Evolutionary conservation across 768 basidiomycete species (phyloP), one percentile per base, ranked within the genome.

Genomic region (Panaeolus papilionaceus): DNA sequence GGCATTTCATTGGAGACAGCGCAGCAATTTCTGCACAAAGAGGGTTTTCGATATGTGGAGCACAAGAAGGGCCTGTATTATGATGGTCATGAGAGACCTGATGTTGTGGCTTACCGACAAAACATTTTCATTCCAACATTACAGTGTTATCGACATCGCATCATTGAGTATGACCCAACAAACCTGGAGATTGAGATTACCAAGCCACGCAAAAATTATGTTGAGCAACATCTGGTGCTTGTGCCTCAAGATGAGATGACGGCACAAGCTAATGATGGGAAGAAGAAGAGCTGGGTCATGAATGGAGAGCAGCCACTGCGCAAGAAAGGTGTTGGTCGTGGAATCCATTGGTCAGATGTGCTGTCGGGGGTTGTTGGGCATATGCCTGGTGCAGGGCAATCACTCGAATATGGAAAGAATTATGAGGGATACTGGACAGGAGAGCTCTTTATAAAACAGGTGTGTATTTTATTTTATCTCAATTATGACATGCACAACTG

Each of bases 341-440:
- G 81, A 0, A 62, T 82, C 14, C 82, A 83, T 71, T 73, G 75
- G 14, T 77, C 74, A 51, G 77, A 81, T 66, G 72, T 82, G 3
- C 80, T 84, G 42, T 78, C 76, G 62, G 77, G 73, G 18, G 78
- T 72, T n/a, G 49, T 70, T 66, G 79, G 81, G 0, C 74, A 72
- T 66, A 37, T 82, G 12, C 40, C 62, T 7, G 78, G 75, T 11
- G 81, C 76, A 14, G 72, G 77, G 14, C 77, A 79, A 66, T 67
- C 68, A 18, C 63, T 81, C 9, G 79, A 83, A 61, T 83, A 83
- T 74, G 82, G 81, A 4, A 84, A 83, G 63, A 82, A 81, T 70
- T 78, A 84, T 67, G 76, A 83, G 7, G 81, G 82, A 0, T 74
- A 74, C 64, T 74, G 71, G 71, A 72, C 45, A 14, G 71, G 72